Base-by-base conservation (phyloP, 73 alveolate species). In the Blepharisma japonicum region DNA sequence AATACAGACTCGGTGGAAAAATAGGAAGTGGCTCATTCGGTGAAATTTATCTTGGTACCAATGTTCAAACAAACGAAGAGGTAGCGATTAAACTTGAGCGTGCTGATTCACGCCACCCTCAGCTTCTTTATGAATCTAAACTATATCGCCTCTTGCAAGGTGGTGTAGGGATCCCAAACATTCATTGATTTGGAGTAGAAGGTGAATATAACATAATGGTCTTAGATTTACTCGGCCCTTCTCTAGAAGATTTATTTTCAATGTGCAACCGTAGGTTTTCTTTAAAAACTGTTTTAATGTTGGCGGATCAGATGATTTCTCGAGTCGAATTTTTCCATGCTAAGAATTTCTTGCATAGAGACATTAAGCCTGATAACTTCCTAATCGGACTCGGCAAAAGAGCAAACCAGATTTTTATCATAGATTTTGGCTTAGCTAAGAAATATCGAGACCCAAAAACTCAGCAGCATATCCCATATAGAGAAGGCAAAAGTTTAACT, bases 11-110 rank as follows among this genome's bases (percentile, higher is more conserved):
- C 9, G 82, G 86, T 21, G 88, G 91, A 78, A 94, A 94, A 77
- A 71, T 94, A 80, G 99, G 98, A 6, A 85, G 92, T 61, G 99
- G 99, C 25, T 95, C 98, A 55, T 94, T 94, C 84, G 97, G 98
- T 27, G 87, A 82, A 32, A 90, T 94, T 45, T 90, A 94, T 68
- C 68, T 90, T 32, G 97, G 96, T 27, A 45, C 82, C 4, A 92
- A 92, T 68, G 55, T 77, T 8, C 81, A 89, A 61, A 88, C 91
- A 18, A 88, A 91, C 61, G 89, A 89, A 71, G 94, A 93, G 47
- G 97, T 90, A 20, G 98, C 99, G 55, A 83, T 93, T 6, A 95
- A 95, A 79, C 68, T 90, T 7, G 99, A 90, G 55, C 85, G 85
- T 56, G 56, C 84, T 68, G 66, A 78, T 45, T 77, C 87, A 38